phyloP scores from a whole-genome alignment of 2,329 filamentous ascomycete genomes.

The Amylocarpus encephaloides region DNA sequence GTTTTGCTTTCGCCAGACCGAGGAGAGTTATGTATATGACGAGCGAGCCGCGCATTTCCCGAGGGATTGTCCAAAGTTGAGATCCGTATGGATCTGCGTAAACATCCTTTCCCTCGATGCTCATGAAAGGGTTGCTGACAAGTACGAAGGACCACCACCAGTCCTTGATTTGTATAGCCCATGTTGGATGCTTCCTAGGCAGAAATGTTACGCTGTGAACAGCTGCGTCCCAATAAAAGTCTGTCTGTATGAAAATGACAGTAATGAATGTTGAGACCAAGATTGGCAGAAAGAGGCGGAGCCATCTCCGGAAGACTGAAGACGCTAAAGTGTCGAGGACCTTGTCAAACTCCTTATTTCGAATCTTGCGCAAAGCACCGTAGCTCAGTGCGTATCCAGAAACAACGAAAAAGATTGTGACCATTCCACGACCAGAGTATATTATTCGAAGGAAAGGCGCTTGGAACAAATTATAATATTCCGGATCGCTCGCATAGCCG shows the following conservation, averaged over 20 bases:
- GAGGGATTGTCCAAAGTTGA: constrained; percentile 16
- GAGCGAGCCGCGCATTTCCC: constrained; percentile 19
- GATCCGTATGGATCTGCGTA: constrained; percentile 3
- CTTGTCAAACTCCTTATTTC: constrained; percentile 30
- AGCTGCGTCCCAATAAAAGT: not conserved
- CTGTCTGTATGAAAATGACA: not conserved
- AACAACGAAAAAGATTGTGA: constrained; percentile 43
- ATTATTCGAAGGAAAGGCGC: constrained; percentile 37
- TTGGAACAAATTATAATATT: constrained; percentile 29
- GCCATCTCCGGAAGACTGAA: constrained; percentile 37
- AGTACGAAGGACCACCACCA: constrained; percentile 3
- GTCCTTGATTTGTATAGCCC: constrained; percentile 2
- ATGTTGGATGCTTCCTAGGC: not conserved
- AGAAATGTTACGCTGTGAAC: not conserved
- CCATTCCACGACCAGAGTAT: constrained; percentile 37
- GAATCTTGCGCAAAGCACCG: constrained; percentile 34
- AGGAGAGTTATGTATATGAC: constrained; percentile 15
- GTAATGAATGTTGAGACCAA: constrained; percentile 2
- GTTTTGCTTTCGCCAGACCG: constrained; percentile 8
- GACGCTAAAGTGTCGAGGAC: constrained; percentile 36
- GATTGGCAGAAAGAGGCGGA: constrained; percentile 38
- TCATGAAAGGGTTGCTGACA: not conserved
- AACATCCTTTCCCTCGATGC: constrained; percentile 1
- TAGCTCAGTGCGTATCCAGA: constrained; percentile 40
- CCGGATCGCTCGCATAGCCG: constrained; percentile 1